Evolutionary conservation across 2,329 filamentous ascomycete genomes (phyloP).

Genomic region (Neofusicoccum laricinum): DNA sequence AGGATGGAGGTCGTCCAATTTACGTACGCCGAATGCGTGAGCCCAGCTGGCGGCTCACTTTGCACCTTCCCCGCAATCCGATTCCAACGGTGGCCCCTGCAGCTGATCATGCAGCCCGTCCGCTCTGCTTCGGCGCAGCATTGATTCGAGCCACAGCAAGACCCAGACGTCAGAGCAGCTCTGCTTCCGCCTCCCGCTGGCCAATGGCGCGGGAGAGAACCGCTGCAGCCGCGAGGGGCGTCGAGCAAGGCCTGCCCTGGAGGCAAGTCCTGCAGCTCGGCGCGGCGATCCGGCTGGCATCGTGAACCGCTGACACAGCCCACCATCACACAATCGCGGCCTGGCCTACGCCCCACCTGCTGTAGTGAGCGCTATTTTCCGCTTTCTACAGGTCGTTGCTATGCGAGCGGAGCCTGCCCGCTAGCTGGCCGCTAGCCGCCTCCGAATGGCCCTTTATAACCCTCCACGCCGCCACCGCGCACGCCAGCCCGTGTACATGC

Average conservation of each 20-base stretch:
- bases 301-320: background rate
- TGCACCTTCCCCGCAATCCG: conserved; percentile 35
- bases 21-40: background rate
- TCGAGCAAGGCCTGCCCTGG: background rate
- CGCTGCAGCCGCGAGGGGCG: background rate
- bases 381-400: conserved; percentile 19
- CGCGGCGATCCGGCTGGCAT: conserved; percentile 3
- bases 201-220: conserved; percentile 24
- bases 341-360: background rate
- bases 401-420: background rate
- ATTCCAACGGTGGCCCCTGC: conserved; percentile 32
- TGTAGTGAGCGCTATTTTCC: background rate
- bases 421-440: background rate
- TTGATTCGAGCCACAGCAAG: background rate
- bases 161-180: conserved; percentile 9
- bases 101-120: conserved; percentile 38
- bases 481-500: conserved; percentile 22
- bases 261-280: conserved; percentile 16
- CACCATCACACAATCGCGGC: background rate
- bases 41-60: background rate
- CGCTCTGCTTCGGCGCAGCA: conserved; percentile 24
- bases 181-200: conserved; percentile 23
- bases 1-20: background rate
- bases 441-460: background rate
- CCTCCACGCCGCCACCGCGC: background rate